These are phyloP conservation scores for Candida bentonensis DNA, from an alignment of 805 yeast species.

Conservation along the genomic window DNA sequence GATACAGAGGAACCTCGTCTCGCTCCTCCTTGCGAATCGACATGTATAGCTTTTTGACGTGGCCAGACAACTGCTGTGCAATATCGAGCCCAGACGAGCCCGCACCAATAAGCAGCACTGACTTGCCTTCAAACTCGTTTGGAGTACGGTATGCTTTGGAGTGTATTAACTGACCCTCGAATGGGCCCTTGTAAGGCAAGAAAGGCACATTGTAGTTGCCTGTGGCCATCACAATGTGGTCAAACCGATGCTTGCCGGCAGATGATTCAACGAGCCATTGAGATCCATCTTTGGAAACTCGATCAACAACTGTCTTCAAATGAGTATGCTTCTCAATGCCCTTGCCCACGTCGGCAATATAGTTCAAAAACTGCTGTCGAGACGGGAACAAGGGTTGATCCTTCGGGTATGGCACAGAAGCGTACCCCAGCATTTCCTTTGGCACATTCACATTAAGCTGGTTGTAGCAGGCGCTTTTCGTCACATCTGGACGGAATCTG, in stretches of 20 bases:
- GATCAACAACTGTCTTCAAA: conserved; percentile 25
- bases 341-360: conserved; percentile 34
- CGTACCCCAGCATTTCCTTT: conserved; percentile 43
- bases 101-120: conserved; percentile 57
- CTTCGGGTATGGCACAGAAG: conserved; percentile 31
- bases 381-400: conserved; percentile 36
- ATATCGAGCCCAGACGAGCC: conserved; percentile 69
- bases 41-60: conserved; percentile 30
- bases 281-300: background rate
- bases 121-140: conserved; percentile 28
- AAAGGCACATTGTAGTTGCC: conserved; percentile 55
- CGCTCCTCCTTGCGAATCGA: conserved; percentile 32
- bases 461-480: conserved; percentile 25
- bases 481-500: background rate
- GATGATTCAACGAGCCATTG: background rate
- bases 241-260: conserved; percentile 23
- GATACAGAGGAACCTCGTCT: conserved; percentile 22
- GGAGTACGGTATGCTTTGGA: conserved; percentile 42
- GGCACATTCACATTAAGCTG: conserved; percentile 47
- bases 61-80: conserved; percentile 42
- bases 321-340: conserved; percentile 25
- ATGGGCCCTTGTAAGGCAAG: conserved; percentile 44
- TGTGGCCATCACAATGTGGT: conserved; percentile 48
- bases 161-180: conserved; percentile 34
- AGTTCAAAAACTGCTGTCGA: conserved; percentile 41